Conservation (phyloP, 345 rosid genomes). For the Gossypium rotundifolium region DNA sequence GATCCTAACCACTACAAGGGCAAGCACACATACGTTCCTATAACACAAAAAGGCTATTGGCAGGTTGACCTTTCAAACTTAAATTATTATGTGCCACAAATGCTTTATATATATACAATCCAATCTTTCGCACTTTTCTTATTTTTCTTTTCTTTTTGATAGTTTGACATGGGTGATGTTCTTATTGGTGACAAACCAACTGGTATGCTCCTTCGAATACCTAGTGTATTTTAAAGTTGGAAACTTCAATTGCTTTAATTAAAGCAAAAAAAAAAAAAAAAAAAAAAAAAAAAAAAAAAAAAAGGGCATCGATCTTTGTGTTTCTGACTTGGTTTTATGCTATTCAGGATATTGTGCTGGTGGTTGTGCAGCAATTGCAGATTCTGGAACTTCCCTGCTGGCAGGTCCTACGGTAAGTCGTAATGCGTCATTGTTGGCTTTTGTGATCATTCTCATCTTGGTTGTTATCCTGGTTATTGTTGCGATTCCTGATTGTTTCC, state of each 20-base stretch:
- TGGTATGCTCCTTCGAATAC: constrained; percentile 36
- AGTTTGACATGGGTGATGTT: constrained; percentile 97
- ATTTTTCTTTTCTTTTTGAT: constrained; percentile 7
- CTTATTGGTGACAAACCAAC: constrained; percentile 66
- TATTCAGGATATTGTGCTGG: constrained; percentile 62
- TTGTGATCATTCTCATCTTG: not conserved
- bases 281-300: not conserved
- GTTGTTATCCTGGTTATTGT: not conserved
- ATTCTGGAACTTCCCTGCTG: constrained; percentile 90
- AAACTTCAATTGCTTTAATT: not conserved
- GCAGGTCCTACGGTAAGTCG: constrained; percentile 79
- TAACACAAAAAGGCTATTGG: constrained; percentile 93
- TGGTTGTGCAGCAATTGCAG: constrained; percentile 86
- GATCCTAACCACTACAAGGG: constrained; percentile 88
- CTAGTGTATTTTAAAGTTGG: not conserved
- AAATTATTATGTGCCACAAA: not conserved
- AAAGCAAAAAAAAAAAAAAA: not conserved
- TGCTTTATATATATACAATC: not conserved
- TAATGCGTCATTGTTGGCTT: not conserved
- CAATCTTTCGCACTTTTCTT: constrained; percentile 10
- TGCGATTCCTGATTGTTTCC: not conserved
- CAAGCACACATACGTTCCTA: constrained; percentile 79
- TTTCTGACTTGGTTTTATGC: constrained; percentile 19
- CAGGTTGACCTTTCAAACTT: constrained; percentile 44
- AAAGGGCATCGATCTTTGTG: not conserved